Conservation (phyloP, 2,329 filamentous ascomycete species). For the Alternaria ethzedia region DNA sequence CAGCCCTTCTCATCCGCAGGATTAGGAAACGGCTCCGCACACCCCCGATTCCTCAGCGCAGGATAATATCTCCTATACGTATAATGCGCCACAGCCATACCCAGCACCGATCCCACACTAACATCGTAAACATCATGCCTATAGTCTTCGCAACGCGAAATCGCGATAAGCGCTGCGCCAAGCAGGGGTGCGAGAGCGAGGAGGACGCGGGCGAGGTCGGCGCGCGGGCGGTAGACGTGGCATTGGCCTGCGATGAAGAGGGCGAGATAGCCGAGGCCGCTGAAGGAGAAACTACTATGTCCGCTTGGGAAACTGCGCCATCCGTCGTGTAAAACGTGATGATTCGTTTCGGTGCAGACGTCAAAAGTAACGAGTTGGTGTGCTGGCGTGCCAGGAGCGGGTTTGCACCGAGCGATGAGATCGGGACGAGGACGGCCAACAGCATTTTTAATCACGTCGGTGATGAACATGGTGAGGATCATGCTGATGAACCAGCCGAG, state of each 20-base stretch:
- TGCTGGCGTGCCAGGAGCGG: conserved; percentile 63
- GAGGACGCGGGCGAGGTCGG: conserved; percentile 62
- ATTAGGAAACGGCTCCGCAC: conserved; percentile 59
- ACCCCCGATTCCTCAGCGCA: conserved; percentile 56
- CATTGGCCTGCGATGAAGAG: conserved; percentile 73
- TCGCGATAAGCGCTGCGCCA: conserved; percentile 65
- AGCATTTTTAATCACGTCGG: conserved; percentile 85
- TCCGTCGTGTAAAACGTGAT: conserved; percentile 77
- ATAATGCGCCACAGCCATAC: conserved; percentile 62
- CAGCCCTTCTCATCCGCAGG: conserved; percentile 44
- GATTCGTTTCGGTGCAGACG: conserved; percentile 74
- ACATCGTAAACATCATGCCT: conserved; percentile 70
- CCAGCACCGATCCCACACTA: conserved; percentile 61
- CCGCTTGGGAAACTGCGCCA: conserved; percentile 85
- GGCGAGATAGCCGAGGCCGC: conserved; percentile 76
- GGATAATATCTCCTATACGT: conserved; percentile 69
- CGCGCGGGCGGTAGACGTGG: conserved; percentile 64
- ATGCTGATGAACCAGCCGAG: conserved; percentile 78
- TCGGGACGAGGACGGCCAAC: conserved; percentile 86
- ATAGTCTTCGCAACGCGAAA: conserved; percentile 68
- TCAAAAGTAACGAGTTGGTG: conserved; percentile 65
- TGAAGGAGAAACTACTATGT: conserved; percentile 80
- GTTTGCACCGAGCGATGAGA: conserved; percentile 85
- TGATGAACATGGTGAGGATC: conserved; percentile 79
- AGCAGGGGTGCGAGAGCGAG: conserved; percentile 63